Evolutionary conservation across 2,329 filamentous ascomycete genomes (phyloP).

Genomic region (Pseudogymnoascus sp.): DNA sequence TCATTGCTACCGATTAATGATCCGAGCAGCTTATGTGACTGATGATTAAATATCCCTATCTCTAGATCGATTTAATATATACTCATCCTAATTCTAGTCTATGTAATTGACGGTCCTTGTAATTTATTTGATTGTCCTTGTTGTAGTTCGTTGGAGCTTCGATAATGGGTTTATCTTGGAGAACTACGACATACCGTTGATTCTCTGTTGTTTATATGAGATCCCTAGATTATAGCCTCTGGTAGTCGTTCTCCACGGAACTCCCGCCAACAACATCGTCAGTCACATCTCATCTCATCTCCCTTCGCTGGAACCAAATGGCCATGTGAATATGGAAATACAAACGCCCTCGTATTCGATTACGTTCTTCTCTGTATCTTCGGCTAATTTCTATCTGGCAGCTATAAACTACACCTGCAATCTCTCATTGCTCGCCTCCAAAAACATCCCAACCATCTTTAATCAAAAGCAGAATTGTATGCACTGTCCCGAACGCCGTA

Average conservation of each 20-base stretch:
- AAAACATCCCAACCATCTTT: background rate
- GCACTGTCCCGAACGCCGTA: background rate
- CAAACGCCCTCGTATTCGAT: background rate
- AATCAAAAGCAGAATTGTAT: conserved; percentile 1
- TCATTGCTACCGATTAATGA: background rate
- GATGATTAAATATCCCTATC: background rate
- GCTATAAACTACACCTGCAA: conserved; percentile 7
- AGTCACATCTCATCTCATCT: too few relatives aligned
- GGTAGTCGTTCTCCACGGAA: too few relatives aligned
- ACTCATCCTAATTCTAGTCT: background rate
- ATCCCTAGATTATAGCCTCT: too few relatives aligned
- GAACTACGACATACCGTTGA: background rate
- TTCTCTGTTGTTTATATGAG: background rate
- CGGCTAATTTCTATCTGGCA: conserved; percentile 3
- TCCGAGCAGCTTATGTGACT: background rate
- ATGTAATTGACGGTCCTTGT: background rate
- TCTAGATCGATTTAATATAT: background rate
- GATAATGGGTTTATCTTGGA: background rate
- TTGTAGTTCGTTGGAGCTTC: background rate
- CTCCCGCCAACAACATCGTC: too few relatives aligned
- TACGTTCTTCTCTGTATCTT: background rate
- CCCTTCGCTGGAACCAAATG: background rate
- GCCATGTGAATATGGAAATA: background rate
- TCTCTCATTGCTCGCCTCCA: background rate
- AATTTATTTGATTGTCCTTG: background rate